Evolutionary conservation across 495 filamentous ascomycete species (phyloP), one percentile per base, ranked within the genome.

Genomic region (Viridothelium virens): DNA sequence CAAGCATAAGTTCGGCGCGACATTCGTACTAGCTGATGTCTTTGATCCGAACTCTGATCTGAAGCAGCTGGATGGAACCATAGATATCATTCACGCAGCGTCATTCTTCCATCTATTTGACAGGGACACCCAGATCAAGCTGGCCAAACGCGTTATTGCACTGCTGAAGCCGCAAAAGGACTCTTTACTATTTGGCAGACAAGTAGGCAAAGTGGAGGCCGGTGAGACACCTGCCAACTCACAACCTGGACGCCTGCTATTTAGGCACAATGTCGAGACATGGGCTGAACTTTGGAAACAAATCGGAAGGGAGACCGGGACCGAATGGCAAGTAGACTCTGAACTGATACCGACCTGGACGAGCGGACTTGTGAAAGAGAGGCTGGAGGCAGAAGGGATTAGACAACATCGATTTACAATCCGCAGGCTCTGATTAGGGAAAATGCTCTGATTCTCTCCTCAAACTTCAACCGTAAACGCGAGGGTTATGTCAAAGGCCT

Each of bases 71-170:
- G 68, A 76, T 7, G 79, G 79, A 9, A 73, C 78, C 48, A 69
- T 88, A 1, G 81, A 87, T 62, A 83, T 89, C 36, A 70, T 87
- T 39, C 80, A 85, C 67, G 77, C 81, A 0, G 75, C 75, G 1
- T 79, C 79, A 0, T 84, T 89, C 68, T 81, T 89, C 53, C 86
- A 89, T 64, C 76, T 88, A 6, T 89, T 86, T 65, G 68, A 67
- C n/a, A 84, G 75, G 69, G 77, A 81, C 0, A 72, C 81, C 6
- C 86, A 89, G 68, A 71, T 84, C 9, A 47, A 69, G 0, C 70
- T 82, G 9, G 80, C 78, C 2, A 80, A 79, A 66, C 73, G 75
- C 4, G 69, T 88, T 3, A 71, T 82, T 0, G 68, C 64, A 34
- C 73, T 89, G 7, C 72, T 86, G 12, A 74, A 73, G 36, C 74